Evolutionary conservation across 805 yeast genomes (phyloP), one percentile per base, ranked within the genome.

Genomic region (Phaffomyces antillensis): DNA sequence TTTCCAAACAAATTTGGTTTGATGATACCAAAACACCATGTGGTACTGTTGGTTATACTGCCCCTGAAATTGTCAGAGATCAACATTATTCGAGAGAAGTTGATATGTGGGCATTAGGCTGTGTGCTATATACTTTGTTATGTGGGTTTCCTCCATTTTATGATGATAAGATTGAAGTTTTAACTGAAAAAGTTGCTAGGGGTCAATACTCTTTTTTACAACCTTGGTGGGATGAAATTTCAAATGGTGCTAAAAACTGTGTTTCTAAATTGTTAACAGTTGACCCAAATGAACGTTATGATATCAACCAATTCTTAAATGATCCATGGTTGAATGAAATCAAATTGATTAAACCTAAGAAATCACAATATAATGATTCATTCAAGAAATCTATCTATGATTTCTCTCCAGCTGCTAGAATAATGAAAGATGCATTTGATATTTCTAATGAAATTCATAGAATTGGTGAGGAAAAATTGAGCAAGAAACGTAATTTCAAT

Each of bases 191-290:
- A 60, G 86, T 84, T 30, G 70, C 84, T 12, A 71, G 70, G 39
- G 95, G 93, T 32, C 81, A 84, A 45, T 86, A 75, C 62, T 75
- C 77, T n/a, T 86, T 84, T 59, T 67, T 86, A 43, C 67, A 75
- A 47, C 95, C 95, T 2, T 86, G 95, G 95, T 86, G 93, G 87
- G 93, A 85, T 63, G 95, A 86, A 59, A 82, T 86, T 32, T 73
- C 83, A 41, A 64, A 60, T 35, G 87, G 80, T 33, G 90, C 89
- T 25, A 86, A 84, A 57, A 74, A 75, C 53, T 73, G 86, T 54
- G 86, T 86, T 13, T 64, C 75, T 5, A 79, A 76, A 54, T 70
- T 86, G 61, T 67, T 86, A 50, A 81, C 82, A 25, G 83, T 83
- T 15, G 79, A 86, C 59, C 90, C 93, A 1, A 68, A 69, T 12